Base-by-base conservation (phyloP, 2,329 filamentous ascomycete species). In the Phaeosphaeriaceae sp. region DNA sequence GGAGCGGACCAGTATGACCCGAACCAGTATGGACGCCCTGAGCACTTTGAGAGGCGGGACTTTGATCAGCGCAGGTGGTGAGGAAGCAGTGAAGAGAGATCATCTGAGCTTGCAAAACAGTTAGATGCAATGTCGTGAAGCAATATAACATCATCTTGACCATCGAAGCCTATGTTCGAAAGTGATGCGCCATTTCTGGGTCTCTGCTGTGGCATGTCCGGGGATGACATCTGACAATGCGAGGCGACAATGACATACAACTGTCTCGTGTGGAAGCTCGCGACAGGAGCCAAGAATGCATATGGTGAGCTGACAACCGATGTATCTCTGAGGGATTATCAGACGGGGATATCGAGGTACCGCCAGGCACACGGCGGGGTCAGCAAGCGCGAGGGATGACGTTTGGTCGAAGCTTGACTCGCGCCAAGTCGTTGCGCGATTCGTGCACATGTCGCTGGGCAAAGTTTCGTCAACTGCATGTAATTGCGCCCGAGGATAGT, bases 1-100 rank as follows among this genome's bases (percentile, higher is more conserved):
- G 67, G 73, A 11, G 75, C 80, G 21, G 78, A 81, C 60, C 73
- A 82, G 71, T 83, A 82, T 66, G 74, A 82, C 61, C 81, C 81
- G 17, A 77, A 79, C 67, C 73, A 79, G 64, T 76, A 79, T 51
- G 67, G 63, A 20, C 75, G 76, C 17, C 79, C 71, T 6, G 51
- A 73, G 61, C 56, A 60, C 19, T 69, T 76, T 47, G 70, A 75
- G 44, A 61, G 59, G 27, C 65, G 73, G 10, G 66, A 60, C 10
- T 44, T 36, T 75, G 72, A 72, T 74, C 69, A 57, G 60, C 42
- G 40, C 24, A 5, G 47, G 21, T n/a, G n/a, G 21, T 25, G 20
- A 48, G 20, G 27, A 19, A 48, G 33, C n/a, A 19, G 45, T 51
- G 25, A 46, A 19, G 2, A 9, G 25, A 9, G 25, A 27, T 9